A percentile compares a stretch with the other conserved stretches of the same genome.
These are phyloP conservation scores for Begonia masoniana DNA, from an alignment of 306 rosid species.

Conservation along the genomic window DNA sequence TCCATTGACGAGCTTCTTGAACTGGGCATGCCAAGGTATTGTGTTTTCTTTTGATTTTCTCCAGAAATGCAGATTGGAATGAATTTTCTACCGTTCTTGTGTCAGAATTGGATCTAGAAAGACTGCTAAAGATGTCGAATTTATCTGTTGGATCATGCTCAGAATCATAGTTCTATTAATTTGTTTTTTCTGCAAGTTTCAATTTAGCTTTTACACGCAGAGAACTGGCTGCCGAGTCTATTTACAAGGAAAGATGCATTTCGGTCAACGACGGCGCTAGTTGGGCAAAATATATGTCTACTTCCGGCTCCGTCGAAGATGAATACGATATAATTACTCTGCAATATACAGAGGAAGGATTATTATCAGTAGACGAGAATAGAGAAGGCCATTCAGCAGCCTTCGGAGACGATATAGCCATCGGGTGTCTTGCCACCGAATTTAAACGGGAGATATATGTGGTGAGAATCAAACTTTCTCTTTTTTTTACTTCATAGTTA, in stretches of 20 bases:
- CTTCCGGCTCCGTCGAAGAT: constrained; percentile 70
- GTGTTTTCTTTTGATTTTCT: background rate
- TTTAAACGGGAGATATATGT: constrained; percentile 86
- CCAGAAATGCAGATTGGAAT: no score
- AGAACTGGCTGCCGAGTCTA: constrained; percentile 85
- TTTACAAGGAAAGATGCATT: constrained; percentile 84
- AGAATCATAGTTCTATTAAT: no score
- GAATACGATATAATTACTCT: constrained; percentile 83
- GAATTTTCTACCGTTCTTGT: no score
- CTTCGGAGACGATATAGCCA: constrained; percentile 93
- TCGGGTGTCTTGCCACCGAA: constrained; percentile 96
- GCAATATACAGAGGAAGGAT: constrained; percentile 91
- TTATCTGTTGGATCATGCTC: no score
- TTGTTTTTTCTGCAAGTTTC: no score
- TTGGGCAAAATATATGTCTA: constrained; percentile 97
- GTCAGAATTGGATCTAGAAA: no score
- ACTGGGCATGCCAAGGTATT: constrained; percentile 84
- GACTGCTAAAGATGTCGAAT: no score
- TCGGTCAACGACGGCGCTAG: constrained; percentile 66
- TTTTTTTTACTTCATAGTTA: constrained; percentile 1
- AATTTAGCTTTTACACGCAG: constrained; percentile 11
- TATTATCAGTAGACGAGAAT: constrained; percentile 77
- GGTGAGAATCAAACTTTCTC: constrained; percentile 32
- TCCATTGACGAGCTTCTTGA: constrained; percentile 78
- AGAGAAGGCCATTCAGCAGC: constrained; percentile 89